Percentiles rank a stretch among this genome's conserved stretches.
These are phyloP conservation scores for Petrea volubilis DNA, from an alignment of 257 asterid genomes.

Conservation along the genomic window DNA sequence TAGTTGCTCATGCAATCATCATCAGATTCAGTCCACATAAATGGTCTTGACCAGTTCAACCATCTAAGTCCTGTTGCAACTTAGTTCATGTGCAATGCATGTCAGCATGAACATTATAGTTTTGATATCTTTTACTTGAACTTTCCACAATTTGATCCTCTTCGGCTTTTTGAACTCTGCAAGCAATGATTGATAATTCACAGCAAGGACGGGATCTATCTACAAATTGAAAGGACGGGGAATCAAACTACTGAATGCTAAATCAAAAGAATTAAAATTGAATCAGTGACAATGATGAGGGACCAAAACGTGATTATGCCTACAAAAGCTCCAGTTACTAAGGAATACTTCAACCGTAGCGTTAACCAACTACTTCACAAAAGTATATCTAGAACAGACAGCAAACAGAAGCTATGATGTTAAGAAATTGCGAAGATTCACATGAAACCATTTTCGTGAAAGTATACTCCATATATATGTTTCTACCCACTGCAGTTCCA, in stretches of 20 bases:
- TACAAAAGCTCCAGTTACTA: neutral
- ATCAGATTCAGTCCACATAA: neutral
- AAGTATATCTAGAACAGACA: too few species aligned
- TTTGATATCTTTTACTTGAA: neutral
- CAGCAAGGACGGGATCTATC: neutral
- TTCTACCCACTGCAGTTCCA: neutral
- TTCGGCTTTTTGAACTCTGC: neutral
- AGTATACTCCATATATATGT: neutral
- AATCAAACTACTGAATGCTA: neutral
- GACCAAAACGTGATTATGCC: neutral
- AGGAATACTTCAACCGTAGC: neutral
- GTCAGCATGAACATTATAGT: neutral
- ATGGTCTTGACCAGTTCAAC: neutral
- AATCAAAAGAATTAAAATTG: neutral
- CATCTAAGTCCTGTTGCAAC: neutral
- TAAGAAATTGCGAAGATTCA: neutral
- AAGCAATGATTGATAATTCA: neutral
- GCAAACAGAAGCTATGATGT: too few species aligned
- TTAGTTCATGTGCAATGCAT: neutral
- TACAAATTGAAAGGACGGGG: neutral
- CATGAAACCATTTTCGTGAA: neutral
- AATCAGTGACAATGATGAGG: neutral
- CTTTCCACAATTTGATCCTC: neutral
- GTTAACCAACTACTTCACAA: conserved; percentile 2
- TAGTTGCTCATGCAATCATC: neutral